Percentiles rank a stretch among this genome's conserved stretches.
Evolutionary conservation across 2,329 filamentous ascomycete genomes (phyloP).

Genomic region (Aspergillus alliaceus): DNA sequence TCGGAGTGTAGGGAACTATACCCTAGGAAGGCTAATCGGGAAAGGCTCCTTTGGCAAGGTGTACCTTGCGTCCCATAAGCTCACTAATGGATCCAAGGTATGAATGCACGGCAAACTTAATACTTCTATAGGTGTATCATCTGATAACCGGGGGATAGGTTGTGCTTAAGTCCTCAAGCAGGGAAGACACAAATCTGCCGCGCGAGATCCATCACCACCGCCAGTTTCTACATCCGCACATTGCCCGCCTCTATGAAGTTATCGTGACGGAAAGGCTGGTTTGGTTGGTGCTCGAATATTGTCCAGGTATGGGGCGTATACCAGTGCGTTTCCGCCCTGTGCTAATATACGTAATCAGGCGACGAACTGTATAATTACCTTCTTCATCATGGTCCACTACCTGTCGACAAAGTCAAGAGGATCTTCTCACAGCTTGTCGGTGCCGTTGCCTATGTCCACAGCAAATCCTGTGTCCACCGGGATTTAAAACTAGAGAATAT

Average conservation of each 20-base stretch:
- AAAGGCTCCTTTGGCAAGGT: conserved; percentile 99
- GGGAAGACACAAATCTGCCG: conserved; percentile 91
- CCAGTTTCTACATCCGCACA: conserved; percentile 96
- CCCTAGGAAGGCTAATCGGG: conserved; percentile 84
- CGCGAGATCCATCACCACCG: conserved; percentile 98
- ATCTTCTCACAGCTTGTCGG: conserved; percentile 96
- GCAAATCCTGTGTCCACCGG: conserved; percentile 91
- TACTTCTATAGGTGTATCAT: not conserved
- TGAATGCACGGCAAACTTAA: not conserved
- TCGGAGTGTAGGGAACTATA: conserved; percentile 91
- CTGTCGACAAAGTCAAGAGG: conserved; percentile 84
- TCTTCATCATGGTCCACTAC: conserved; percentile 78
- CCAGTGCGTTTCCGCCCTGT: conserved; percentile 2
- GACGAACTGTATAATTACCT: conserved; percentile 98
- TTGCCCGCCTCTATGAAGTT: conserved; percentile 93
- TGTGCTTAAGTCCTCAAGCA: conserved; percentile 96
- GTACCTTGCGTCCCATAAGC: conserved; percentile 92
- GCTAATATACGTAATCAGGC: conserved; percentile 52
- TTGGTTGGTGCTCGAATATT: conserved; percentile 97
- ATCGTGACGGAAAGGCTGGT: conserved; percentile 94
- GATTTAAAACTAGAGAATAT: conserved; percentile 98
- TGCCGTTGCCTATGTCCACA: conserved; percentile 92
- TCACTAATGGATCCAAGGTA: conserved; percentile 97
- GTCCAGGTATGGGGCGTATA: conserved; percentile 64
- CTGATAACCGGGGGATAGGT: conserved; percentile 59